Evolutionary conservation across 805 yeast genomes (phyloP).

Genomic region (Ogataea methanolica): DNA sequence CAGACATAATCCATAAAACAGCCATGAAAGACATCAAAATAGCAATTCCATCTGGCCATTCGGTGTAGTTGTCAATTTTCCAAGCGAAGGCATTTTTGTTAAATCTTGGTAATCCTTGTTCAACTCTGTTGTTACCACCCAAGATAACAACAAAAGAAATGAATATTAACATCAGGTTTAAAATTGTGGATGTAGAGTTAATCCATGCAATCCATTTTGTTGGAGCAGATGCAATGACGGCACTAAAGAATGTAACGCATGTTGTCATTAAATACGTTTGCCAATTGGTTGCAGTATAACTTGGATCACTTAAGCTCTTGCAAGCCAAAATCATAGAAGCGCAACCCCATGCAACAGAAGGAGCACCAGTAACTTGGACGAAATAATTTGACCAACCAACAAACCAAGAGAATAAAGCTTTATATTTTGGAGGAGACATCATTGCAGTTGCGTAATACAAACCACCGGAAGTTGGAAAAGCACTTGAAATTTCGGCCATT

Average conservation of each 20-base stretch:
- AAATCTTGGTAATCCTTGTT: conserved; percentile 39
- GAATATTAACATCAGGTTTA: conserved; percentile 44
- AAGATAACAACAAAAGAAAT: conserved; percentile 50
- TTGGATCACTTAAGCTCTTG: conserved; percentile 35
- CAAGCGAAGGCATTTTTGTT: conserved; percentile 46
- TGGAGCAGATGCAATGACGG: conserved; percentile 46
- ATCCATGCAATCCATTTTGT: conserved; percentile 51
- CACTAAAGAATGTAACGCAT: conserved; percentile 44
- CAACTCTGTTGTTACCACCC: conserved; percentile 39
- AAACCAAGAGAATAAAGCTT: conserved; percentile 53
- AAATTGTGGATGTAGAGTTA: conserved; percentile 43
- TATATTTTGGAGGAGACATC: conserved; percentile 51
- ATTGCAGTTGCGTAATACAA: conserved; percentile 63
- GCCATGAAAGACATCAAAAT: conserved; percentile 52
- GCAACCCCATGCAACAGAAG: conserved; percentile 53
- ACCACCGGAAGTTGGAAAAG: conserved; percentile 64
- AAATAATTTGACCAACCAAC: conserved; percentile 63
- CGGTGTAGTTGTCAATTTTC: conserved; percentile 51
- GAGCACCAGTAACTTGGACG: conserved; percentile 59
- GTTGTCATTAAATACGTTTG: conserved; percentile 48
- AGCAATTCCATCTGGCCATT: conserved; percentile 58
- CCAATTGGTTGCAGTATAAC: conserved; percentile 40
- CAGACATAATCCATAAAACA: conserved; percentile 66
- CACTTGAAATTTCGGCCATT: conserved; percentile 59
- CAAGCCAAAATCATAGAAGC: conserved; percentile 54